These are phyloP conservation scores for Helotiales sp. DNA, from an alignment of 2,329 filamentous ascomycete species.

Conservation along the genomic window DNA sequence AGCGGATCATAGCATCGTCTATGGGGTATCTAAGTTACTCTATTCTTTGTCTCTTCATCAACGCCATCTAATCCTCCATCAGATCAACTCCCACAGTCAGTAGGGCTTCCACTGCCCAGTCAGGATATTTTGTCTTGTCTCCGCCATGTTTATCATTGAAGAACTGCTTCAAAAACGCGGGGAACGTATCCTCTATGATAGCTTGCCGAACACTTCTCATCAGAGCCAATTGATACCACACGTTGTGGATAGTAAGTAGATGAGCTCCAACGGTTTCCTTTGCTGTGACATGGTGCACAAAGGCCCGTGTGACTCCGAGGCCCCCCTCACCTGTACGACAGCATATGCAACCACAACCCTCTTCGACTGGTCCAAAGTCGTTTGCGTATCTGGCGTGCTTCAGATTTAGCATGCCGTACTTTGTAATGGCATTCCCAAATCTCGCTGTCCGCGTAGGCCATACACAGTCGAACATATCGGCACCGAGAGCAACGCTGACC, in stretches of 20 bases:
- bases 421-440: constrained; percentile 92
- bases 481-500: constrained; percentile 88
- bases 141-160: constrained; percentile 70
- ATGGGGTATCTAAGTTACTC: constrained; percentile 21
- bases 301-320: constrained; percentile 82
- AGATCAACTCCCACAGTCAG: constrained; percentile 78
- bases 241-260: constrained; percentile 89
- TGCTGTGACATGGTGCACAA: constrained; percentile 84
- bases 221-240: constrained; percentile 84
- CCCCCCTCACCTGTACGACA: constrained; percentile 71
- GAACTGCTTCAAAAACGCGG: constrained; percentile 74
- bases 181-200: constrained; percentile 79
- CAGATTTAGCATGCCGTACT: constrained; percentile 78
- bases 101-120: constrained; percentile 83
- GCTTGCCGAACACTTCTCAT: constrained; percentile 76
- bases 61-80: constrained; percentile 36
- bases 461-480: constrained; percentile 99
- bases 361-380: constrained; percentile 83
- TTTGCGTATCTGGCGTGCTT: constrained; percentile 72
- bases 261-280: constrained; percentile 94
- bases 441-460: constrained; percentile 96
- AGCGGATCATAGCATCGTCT: constrained; percentile 10
- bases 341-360: constrained; percentile 77
- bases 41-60: background rate
- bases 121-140: constrained; percentile 67